Evolutionary conservation across 2,329 filamentous ascomycete genomes (phyloP), one percentile per base, ranked within the genome.

Genomic region (Neofusicoccum kwambonambiense): DNA sequence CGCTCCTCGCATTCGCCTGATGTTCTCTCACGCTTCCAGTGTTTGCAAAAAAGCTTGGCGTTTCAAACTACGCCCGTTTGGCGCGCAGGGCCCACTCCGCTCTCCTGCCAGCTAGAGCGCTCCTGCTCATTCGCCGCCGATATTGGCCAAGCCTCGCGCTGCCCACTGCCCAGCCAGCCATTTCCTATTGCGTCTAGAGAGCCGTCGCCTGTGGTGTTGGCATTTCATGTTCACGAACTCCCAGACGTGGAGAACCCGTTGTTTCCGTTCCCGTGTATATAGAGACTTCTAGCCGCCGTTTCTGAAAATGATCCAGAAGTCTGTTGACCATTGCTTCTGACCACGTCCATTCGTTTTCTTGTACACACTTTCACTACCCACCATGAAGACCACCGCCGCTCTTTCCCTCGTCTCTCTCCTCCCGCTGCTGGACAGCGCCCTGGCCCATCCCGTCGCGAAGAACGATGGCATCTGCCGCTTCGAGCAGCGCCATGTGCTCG

Each of bases 341-440:
- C 54, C 39, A 27, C 4, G 2, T 58, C 27, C 39, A 45, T 61
- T 50, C 35, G 45, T 41, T 64, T 19, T 39, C 4, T 11, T 39
- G 11, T 13, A 39, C 9, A 39, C 37, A 39, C 37, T 3, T 39
- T 39, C 11, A 11, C 13, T 39, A 4, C 11, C 8, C 62, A 66
- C 42, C 9, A 68, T 72, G 70, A 71, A 71, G 65, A 65, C 66
- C 54, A 61, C 69, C 19, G 56, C 71, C 64, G 67, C 64, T 64
- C 41, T 71, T 42, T 71, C 69, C 13, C 57, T 69, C 31, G 54
- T 71, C 34, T 62, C 68, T n/a, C 56, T 68, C 13, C 62, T 65
- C n/a, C 63, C 66, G 13, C 68, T 70, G 41, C 68, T 68, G 15
- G 64, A 45, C 54, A 41, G 54, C 22, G 47, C 71, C 69, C 31